These are phyloP conservation scores for Tympanopsis confertula DNA, from an alignment of 2,329 filamentous ascomycete species.

Conservation along the genomic window DNA sequence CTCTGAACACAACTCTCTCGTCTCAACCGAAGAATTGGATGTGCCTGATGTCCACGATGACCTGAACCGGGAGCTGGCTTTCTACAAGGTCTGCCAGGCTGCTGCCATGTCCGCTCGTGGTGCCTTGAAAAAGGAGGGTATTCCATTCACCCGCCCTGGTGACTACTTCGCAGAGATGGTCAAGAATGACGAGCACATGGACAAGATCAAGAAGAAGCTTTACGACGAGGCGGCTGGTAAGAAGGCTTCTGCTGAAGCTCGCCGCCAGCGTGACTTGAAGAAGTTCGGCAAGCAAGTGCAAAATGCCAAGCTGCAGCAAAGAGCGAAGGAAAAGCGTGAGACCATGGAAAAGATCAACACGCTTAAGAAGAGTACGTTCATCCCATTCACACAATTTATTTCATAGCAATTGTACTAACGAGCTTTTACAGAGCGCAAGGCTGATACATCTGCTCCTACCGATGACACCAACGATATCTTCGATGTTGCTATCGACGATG, in stretches of 20 bases:
- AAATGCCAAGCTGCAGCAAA: conserved; percentile 87
- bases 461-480: conserved; percentile 79
- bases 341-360: conserved; percentile 91
- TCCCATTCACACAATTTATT: background rate
- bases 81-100: conserved; percentile 80
- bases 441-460: conserved; percentile 43
- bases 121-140: conserved; percentile 69
- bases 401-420: background rate
- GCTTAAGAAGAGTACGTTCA: conserved; percentile 79
- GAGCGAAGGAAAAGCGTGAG: conserved; percentile 81
- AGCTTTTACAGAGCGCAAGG: conserved; percentile 62
- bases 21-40: conserved; percentile 52
- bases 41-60: conserved; percentile 81
- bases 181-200: conserved; percentile 97
- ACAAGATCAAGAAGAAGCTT: conserved; percentile 85
- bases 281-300: conserved; percentile 99
- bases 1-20: conserved; percentile 57
- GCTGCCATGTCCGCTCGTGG: conserved; percentile 63
- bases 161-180: conserved; percentile 99
- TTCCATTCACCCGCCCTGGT: conserved; percentile 75
- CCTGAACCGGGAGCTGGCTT: conserved; percentile 79
- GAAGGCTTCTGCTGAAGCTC: conserved; percentile 83
- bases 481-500: conserved; percentile 72
- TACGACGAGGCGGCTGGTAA: conserved; percentile 84
- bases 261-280: conserved; percentile 87